A percentile compares a stretch with the other conserved stretches of the same genome.
These are phyloP conservation scores for Penicillium sp. DNA, from an alignment of 2,329 filamentous ascomycete species.

Conservation along the genomic window DNA sequence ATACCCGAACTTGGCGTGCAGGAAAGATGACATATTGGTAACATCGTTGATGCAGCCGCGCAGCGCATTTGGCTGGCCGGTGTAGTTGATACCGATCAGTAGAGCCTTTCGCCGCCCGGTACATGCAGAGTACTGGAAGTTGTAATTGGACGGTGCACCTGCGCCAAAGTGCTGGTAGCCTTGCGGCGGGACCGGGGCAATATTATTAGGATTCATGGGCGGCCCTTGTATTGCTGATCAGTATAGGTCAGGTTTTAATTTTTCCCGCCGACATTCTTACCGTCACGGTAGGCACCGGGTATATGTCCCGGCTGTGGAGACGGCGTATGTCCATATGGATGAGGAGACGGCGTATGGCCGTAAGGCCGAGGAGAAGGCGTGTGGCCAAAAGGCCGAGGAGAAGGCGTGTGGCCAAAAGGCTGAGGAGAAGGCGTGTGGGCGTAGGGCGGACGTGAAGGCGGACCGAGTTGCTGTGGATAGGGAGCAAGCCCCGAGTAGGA, in stretches of 20 bases:
- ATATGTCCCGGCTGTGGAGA: conserved; percentile 14
- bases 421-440: not conserved
- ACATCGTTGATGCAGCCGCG: conserved; percentile 96
- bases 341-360: conserved; percentile 1
- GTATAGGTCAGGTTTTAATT: not conserved
- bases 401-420: conserved; percentile 4
- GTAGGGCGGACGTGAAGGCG: conserved; percentile 4
- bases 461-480: not conserved
- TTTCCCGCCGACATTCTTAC: not conserved
- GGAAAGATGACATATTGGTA: conserved; percentile 88
- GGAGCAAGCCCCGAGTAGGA: conserved; percentile 7
- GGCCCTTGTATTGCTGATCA: conserved; percentile 18
- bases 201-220: conserved; percentile 53
- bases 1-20: conserved; percentile 83
- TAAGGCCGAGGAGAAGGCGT: conserved; percentile 9
- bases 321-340: conserved; percentile 7
- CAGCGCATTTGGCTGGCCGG: conserved; percentile 82
- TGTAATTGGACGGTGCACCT: conserved; percentile 76
- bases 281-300: conserved; percentile 13
- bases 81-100: conserved; percentile 94
- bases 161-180: conserved; percentile 71
- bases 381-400: conserved; percentile 9
- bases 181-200: conserved; percentile 66
- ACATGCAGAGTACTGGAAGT: conserved; percentile 90
- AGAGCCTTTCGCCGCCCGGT: conserved; percentile 84